These are phyloP conservation scores for Dactylellina parvicollis DNA, from an alignment of 2,329 filamentous ascomycete species.

Conservation along the genomic window DNA sequence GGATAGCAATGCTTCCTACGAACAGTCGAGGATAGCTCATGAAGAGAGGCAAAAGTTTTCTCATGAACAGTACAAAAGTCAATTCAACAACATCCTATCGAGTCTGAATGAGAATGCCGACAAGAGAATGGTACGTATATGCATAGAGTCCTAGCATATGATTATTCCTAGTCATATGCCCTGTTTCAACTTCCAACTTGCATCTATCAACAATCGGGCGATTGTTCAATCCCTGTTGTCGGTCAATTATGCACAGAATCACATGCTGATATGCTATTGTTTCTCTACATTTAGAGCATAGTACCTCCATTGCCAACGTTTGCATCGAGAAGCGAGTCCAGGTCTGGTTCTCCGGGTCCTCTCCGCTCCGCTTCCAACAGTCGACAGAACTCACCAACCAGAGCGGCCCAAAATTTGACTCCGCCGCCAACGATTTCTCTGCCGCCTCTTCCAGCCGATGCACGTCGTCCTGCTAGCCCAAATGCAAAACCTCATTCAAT, in stretches of 20 bases:
- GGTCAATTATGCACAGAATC: background rate
- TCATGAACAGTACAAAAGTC: conserved; percentile 21
- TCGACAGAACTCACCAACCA: conserved; percentile 52
- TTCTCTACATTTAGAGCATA: conserved; percentile 24
- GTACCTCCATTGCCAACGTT: conserved; percentile 45
- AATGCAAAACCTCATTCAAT: conserved; percentile 44
- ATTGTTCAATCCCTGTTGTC: background rate
- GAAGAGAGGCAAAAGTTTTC: conserved; percentile 1
- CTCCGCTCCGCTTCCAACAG: conserved; percentile 41
- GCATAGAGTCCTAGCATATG: background rate
- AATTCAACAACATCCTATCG: conserved; percentile 13
- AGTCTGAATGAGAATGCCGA: conserved; percentile 12
- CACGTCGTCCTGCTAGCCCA: conserved; percentile 40
- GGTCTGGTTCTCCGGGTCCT: conserved; percentile 36
- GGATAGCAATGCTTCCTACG: conserved; percentile 26
- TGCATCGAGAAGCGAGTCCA: conserved; percentile 39
- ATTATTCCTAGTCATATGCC: background rate
- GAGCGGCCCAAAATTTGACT: conserved; percentile 51
- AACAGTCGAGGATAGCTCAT: too few species aligned
- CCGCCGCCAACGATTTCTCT: conserved; percentile 52
- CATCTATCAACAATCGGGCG: background rate
- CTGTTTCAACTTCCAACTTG: conserved; percentile 5
- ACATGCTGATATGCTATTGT: background rate
- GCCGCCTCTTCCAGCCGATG: conserved; percentile 46
- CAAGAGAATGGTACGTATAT: conserved; percentile 49